Base-by-base conservation (phyloP, 2,329 filamentous ascomycete species). In the Aaosphaeria pasadenensis region DNA sequence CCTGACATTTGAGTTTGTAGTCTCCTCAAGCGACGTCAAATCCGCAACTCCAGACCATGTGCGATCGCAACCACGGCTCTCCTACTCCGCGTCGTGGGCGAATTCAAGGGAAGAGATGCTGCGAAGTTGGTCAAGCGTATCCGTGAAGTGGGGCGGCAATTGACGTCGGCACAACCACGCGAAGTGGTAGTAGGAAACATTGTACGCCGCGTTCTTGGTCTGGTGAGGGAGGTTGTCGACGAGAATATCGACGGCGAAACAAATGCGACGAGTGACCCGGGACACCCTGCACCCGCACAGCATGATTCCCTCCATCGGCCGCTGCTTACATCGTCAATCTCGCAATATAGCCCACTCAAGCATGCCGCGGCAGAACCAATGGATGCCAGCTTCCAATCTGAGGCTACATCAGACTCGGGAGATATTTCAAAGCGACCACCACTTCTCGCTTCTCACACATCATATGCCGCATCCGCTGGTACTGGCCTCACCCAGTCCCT, bases 181-280 rank as follows among this genome's bases (percentile, higher is more conserved):
- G 94, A 97, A 74, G 86, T 96, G 59, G 89, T 91, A 5, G 90
- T 96, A 40, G 92, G 91, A 45, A 99, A 99, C 64, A 91, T 99
- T 58, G 89, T 96, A 42, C 85, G 91, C 51, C 85, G 94, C 53
- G 88, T 97, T 2, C 77, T 99, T 35, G 89, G 91, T 39, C 79
- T 99, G 54, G 94, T 99, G 55, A 85, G 94, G 44, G 91, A 96
- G 64, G 91, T 97, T 63, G 88, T 89, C 36, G 86, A 89, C 59
- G 89, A 95, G 60, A 87, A 90, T 58, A 77, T 86, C 49, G 88
- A 88, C 51, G 84, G 74, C 43, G 81, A 80, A 38, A 75, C 85
- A 49, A 73, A 71, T 43, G 70, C 72, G 58, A 66, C 77, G 33
- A 86, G 81, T 66, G 86, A 89, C 58, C 78, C 80, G 6, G 78